Base-by-base conservation (phyloP, 2,329 filamentous ascomycete genomes). In the Cercospora berteroae region DNA sequence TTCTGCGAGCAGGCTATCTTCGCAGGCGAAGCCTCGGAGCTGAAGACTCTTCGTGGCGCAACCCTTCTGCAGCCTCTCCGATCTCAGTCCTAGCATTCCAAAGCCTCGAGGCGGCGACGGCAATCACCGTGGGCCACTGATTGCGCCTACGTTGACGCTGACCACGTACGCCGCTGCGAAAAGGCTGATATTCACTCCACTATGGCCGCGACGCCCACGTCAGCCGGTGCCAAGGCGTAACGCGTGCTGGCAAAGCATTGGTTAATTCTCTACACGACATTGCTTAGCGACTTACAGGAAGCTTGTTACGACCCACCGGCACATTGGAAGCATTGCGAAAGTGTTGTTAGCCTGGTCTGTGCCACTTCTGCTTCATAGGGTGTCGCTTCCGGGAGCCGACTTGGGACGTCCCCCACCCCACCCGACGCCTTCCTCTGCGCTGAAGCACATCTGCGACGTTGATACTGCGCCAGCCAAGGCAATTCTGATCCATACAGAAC, bases 391-490 rank as follows among this genome's bases (percentile, higher is more conserved):
- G 20, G 10, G 8, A 48, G 18, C 44, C 44, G 44, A 62, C 39
- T 36, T 55, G 60, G 42, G 20, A 20, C 44, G 16, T 61, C 31
- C 44, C 36, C 63, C 63, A 65, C 63, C 56, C 52, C 18, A 52
- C n/a, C 63, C 63, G 63, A 52, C 18, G 31, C 31, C 27, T 59
- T 27, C 12, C 29, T 59, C 9, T 23, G 58, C 56, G 20, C 20
- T 39, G 31, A 60, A 62, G 36, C 23, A 31, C 52, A 27, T 57
- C 33, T 56, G 59, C 59, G 39, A 48, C 36, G 42, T 29, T 10
- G 16, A 27, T 60, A 18, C 59, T 55, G 44, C 58, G 58, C 58
- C 64, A 62, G 59, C 64, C 59, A 66, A 62, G 60, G 25, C 59
- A 25, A 33, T 23, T 23, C 20, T 60, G 18, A 56, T 29, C 64